Evolutionary conservation across 2,329 filamentous ascomycete species (phyloP).

Genomic region (Apiospora sp.): DNA sequence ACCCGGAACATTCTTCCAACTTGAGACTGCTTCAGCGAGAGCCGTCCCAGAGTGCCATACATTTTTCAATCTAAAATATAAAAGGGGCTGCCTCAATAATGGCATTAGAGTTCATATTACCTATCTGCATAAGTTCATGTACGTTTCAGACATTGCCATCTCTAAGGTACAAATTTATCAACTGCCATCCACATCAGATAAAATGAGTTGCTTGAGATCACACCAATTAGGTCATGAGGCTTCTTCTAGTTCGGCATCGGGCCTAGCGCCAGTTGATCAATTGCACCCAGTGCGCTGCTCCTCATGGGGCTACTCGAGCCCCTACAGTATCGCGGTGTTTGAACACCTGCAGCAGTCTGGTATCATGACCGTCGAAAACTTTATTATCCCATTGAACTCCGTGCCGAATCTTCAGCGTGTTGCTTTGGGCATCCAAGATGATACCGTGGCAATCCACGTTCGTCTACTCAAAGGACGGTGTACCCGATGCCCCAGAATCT

Average conservation of each 20-base stretch:
- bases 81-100: background rate
- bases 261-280: background rate
- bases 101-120: background rate
- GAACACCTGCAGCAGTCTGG: background rate
- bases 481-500: background rate
- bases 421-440: background rate
- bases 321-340: background rate
- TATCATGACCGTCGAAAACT: background rate
- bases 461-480: background rate
- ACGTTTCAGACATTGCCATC: background rate
- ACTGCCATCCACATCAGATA: background rate
- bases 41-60: background rate
- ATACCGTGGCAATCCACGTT: background rate
- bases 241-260: no score
- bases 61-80: background rate
- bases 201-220: background rate
- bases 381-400: background rate
- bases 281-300: background rate
- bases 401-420: background rate
- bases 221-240: background rate
- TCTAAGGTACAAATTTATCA: background rate
- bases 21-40: background rate
- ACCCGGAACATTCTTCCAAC: background rate
- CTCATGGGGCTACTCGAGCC: background rate
- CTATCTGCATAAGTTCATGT: background rate